A percentile compares a stretch with the other conserved stretches of the same genome.
These are phyloP conservation scores for Entomophthora muscae DNA, from an alignment of 371 early-diverging fungal genomes.

Conservation along the genomic window DNA sequence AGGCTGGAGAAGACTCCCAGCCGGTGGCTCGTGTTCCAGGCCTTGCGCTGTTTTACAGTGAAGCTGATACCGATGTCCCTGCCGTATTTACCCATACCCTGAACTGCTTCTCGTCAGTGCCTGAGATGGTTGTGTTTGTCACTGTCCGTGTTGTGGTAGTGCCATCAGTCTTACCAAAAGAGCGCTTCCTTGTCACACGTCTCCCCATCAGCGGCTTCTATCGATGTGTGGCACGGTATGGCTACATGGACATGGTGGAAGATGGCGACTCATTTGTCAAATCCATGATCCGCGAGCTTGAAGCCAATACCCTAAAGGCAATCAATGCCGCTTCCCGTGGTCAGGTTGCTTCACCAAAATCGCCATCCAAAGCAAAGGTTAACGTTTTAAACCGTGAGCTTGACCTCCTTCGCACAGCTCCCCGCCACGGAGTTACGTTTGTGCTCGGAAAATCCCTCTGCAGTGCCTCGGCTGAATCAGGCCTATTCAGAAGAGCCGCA, in stretches of 20 bases:
- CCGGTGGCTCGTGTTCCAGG: conserved; percentile 9
- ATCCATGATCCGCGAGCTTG: not conserved
- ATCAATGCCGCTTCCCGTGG: not conserved
- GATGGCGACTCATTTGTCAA: conserved; percentile 9
- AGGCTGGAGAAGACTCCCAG: not conserved
- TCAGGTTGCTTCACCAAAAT: not conserved
- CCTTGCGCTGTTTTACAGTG: conserved; percentile 16
- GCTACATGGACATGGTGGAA: conserved; percentile 16
- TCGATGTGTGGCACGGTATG: conserved; percentile 15
- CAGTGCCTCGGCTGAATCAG: not conserved
- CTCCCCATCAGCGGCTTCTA: conserved; percentile 10
- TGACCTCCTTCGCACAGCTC: not conserved
- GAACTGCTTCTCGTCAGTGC: conserved; percentile 13
- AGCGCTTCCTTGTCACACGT: conserved; percentile 15
- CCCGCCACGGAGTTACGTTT: conserved; percentile 2
- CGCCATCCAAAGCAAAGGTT: not conserved
- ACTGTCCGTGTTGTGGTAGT: conserved; percentile 14
- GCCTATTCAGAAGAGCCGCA: not conserved
- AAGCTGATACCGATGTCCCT: conserved; percentile 15
- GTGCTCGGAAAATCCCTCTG: conserved; percentile 4
- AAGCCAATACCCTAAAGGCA: not conserved
- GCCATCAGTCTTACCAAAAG: conserved; percentile 13
- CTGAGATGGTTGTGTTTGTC: conserved; percentile 17
- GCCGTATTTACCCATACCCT: conserved; percentile 15
- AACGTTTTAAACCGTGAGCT: not conserved